Base-by-base conservation (phyloP, 768 basidiomycete genomes). In the Mycena capillaripes region DNA sequence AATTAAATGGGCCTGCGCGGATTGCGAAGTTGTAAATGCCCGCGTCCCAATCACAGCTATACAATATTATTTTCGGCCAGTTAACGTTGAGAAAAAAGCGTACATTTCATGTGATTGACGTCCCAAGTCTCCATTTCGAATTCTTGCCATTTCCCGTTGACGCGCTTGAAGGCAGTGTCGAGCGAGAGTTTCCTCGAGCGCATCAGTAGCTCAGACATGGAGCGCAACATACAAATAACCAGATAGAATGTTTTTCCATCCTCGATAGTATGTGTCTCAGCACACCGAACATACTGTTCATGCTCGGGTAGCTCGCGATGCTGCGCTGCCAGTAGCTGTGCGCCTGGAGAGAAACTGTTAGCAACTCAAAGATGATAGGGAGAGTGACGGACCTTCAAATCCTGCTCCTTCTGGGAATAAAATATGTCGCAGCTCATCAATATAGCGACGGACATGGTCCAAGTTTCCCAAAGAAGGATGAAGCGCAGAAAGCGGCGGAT, bases 1-100 rank as follows among this genome's bases (percentile, higher is more conserved):
- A 16, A 77, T 75, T 3, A 73, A 17, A 36, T 82, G 78, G 8
- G 78, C 78, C 16, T 79, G 30, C 0, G 81, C 77, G 17, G 72
- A 76, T 48, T 81, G 76, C 0, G 75, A 81, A 1, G 70, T 81
- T 5, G 72, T 80, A 30, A 82, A 81, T 9, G 77, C 78, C 17
- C 61, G 68, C 2, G 72, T 72, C 1, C 66, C 30, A 0, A 77
- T 69, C 17, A 81, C 61, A 21, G 79, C 79, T 78, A 53, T 21
- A 40, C 40, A 40, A 36, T 16, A n/a, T 6, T n/a, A 11, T 48
- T 10, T 42, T 10, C 9, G 17, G 8, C n/a, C 46, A 48, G 14
- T 38, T 38, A 14, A 38, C 36, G 36, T 38, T 38, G 46, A 23
- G 7, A 23, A 19, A 36, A 14, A 2, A 19, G 52, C 44, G 8